Evolutionary conservation across 1,284 basidiomycete species (phyloP).

Genomic region (Spongispora temasekensis): DNA sequence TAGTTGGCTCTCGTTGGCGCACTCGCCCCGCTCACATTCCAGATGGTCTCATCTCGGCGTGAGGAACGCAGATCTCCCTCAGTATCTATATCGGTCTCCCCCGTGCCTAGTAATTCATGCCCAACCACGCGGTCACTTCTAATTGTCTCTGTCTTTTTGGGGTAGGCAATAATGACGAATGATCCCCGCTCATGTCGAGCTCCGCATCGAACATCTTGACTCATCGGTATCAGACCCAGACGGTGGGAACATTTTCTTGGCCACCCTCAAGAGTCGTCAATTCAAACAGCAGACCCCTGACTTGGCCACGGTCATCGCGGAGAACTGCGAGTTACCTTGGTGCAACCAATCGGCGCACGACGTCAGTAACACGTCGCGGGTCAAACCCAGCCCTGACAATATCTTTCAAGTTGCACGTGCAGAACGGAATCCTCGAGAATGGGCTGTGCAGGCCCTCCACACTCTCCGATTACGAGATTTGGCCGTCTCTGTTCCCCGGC

Average conservation of each 20-base stretch:
- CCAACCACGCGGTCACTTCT: background rate
- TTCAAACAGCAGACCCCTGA: background rate
- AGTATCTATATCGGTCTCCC: too few relatives aligned
- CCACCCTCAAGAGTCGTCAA: too few relatives aligned
- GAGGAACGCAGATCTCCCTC: too few relatives aligned
- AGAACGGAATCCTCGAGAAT: too few relatives aligned
- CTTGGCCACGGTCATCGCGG: slow-evolving; percentile 32
- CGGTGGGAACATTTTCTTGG: too few relatives aligned
- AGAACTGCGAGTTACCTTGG: slow-evolving; percentile 5
- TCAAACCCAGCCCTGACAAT: too few relatives aligned
- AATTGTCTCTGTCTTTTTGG: slow-evolving; percentile 16
- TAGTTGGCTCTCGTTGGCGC: background rate
- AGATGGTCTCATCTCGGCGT: slow-evolving; percentile 8
- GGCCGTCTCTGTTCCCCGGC: too few relatives aligned
- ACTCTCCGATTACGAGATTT: too few relatives aligned
- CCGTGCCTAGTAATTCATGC: too few relatives aligned
- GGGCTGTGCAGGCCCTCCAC: too few relatives aligned
- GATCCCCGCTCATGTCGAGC: background rate
- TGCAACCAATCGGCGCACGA: slow-evolving; percentile 18
- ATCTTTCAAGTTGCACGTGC: too few relatives aligned
- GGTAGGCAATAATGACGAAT: background rate
- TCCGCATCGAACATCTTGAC: background rate
- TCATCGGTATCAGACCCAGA: background rate
- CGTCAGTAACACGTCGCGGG: slow-evolving; percentile 7
- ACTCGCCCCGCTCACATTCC: slow-evolving; percentile 17